phyloP scores from a whole-genome alignment of 768 basidiomycete genomes.

The Suillus brevipes region DNA sequence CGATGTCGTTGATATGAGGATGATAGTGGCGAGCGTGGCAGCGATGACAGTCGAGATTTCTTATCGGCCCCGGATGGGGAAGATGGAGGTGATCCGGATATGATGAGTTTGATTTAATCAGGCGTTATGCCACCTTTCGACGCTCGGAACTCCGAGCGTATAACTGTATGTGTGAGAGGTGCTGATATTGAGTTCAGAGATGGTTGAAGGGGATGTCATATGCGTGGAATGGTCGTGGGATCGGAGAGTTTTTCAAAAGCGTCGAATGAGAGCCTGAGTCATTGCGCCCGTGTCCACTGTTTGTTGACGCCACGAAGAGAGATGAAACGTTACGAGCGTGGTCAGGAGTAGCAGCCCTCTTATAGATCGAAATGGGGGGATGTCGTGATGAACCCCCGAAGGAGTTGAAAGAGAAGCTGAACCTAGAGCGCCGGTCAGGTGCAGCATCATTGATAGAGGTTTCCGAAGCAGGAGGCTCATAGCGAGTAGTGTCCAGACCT shows the following conservation, averaged over 20 bases:
- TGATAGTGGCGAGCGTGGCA: not conserved
- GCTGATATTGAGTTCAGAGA: conserved; percentile 73
- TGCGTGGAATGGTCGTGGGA: conserved; percentile 40
- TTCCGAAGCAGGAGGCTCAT: conserved; percentile 17
- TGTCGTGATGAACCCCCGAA: conserved; percentile 33
- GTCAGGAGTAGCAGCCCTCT: conserved; percentile 22
- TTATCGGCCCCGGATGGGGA: not conserved
- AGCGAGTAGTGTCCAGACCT: conserved; percentile 17
- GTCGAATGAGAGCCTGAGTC: conserved; percentile 37
- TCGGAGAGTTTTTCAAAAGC: conserved; percentile 30
- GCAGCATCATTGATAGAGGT: not conserved
- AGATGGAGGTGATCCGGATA: not conserved
- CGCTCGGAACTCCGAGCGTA: conserved; percentile 70
- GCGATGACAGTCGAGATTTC: not conserved
- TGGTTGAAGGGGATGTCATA: conserved; percentile 64
- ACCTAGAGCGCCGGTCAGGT: conserved; percentile 43
- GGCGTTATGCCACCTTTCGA: conserved; percentile 48
- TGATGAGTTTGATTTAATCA: conserved; percentile 63
- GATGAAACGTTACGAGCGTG: conserved; percentile 21
- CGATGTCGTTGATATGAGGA: conserved; percentile 1
- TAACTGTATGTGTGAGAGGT: conserved; percentile 72
- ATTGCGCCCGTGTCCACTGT: conserved; percentile 35
- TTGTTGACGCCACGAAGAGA: conserved; percentile 22
- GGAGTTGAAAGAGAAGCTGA: conserved; percentile 46
- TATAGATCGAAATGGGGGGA: conserved; percentile 14